Conservation (phyloP, 148 eudicot genomes). For the Drosera capensis region DNA sequence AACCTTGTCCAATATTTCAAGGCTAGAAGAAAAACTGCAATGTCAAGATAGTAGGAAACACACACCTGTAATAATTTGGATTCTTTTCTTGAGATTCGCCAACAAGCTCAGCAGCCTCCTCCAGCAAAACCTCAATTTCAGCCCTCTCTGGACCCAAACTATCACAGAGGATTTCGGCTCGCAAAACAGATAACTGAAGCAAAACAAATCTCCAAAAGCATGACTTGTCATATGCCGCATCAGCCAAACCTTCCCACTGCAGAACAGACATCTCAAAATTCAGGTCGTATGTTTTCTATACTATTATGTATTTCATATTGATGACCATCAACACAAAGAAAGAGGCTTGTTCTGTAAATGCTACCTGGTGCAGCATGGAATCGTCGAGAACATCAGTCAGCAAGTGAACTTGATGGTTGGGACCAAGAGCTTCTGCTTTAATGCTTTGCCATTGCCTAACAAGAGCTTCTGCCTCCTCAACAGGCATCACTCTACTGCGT, state of each 20-base stretch:
- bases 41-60: too few species aligned
- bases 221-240: constrained; percentile 52
- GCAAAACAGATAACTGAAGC: constrained; percentile 58
- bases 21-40: too few species aligned
- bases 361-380: constrained; percentile 87
- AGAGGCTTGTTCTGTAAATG: constrained; percentile 2
- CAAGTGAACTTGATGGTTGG: constrained; percentile 44
- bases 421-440: constrained; percentile 95
- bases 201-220: constrained; percentile 96
- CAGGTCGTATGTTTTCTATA: background rate
- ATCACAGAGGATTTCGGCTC: constrained; percentile 61
- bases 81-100: constrained; percentile 68
- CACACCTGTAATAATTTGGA: constrained; percentile 87
- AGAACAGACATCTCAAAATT: constrained; percentile 2
- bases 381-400: constrained; percentile 81
- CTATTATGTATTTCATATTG: too few species aligned
- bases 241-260: constrained; percentile 95
- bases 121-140: constrained; percentile 68
- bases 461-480: constrained; percentile 89
- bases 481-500: constrained; percentile 40
- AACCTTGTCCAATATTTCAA: too few species aligned
- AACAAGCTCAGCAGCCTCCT: constrained; percentile 98
- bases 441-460: constrained; percentile 87
- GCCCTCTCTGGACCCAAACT: constrained; percentile 50
- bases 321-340: constrained; percentile 2